Conservation (phyloP, 257 asterid species). For the Scutellaria minor region DNA sequence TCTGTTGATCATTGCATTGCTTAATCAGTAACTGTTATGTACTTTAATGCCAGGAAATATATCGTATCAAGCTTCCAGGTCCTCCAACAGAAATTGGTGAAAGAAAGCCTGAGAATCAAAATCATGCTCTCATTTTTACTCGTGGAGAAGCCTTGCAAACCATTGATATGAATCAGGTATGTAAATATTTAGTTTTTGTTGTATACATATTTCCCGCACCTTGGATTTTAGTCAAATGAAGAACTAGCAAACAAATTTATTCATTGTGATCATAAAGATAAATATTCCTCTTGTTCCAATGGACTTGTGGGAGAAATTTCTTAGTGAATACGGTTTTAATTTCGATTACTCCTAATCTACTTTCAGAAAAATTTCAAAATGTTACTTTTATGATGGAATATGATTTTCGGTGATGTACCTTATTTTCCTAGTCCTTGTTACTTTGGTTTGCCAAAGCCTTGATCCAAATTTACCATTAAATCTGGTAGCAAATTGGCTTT, state of each 20-base stretch:
- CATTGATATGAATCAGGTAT: conserved; percentile 99
- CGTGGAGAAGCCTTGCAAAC: conserved; percentile 99
- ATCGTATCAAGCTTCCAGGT: conserved; percentile 98
- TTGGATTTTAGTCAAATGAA: not conserved
- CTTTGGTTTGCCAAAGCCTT: not conserved
- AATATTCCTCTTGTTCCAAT: conserved; percentile 1
- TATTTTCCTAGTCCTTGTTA: not conserved
- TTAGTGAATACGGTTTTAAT: not conserved
- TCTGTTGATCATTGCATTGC: conserved; percentile 16
- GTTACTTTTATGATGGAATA: not conserved
- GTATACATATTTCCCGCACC: not conserved
- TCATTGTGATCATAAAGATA: conserved; percentile 11
- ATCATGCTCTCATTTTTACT: conserved; percentile 95
- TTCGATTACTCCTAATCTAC: not conserved
- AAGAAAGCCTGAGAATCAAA: conserved; percentile 99
- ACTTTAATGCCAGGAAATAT: conserved; percentile 71
- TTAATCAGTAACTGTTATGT: not conserved
- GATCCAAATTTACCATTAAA: not conserved
- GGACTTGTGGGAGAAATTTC: not conserved
- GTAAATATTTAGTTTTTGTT: not conserved
- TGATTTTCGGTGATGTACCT: not conserved
- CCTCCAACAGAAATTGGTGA: conserved; percentile 91
- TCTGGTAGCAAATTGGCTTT: not conserved
- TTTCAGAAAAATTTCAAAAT: not conserved
- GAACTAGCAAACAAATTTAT: conserved; percentile 4